These are phyloP conservation scores for Naumovozyma castellii DNA, from an alignment of 805 yeast species.

Conservation along the genomic window DNA sequence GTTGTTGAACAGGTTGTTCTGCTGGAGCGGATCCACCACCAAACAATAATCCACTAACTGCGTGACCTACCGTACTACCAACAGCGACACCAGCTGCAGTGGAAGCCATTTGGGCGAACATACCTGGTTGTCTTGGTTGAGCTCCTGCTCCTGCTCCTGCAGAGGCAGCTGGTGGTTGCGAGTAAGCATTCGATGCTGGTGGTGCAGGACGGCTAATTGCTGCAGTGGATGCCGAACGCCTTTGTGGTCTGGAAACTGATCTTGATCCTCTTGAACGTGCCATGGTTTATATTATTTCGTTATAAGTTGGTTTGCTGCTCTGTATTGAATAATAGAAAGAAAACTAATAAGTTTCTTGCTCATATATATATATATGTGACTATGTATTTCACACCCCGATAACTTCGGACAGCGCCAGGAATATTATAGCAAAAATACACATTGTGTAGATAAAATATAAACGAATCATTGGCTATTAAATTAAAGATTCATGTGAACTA, in stretches of 20 bases:
- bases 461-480: too few species aligned
- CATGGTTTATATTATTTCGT: constrained; percentile 25
- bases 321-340: too few species aligned
- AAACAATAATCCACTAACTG: constrained; percentile 79
- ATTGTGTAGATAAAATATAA: too few species aligned
- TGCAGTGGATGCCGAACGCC: constrained; percentile 64
- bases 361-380: neutral
- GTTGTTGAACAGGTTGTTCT: constrained; percentile 36
- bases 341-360: too few species aligned
- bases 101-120: constrained; percentile 94
- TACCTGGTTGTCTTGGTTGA: constrained; percentile 64
- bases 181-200: constrained; percentile 24
- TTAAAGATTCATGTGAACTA: too few species aligned
- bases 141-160: constrained; percentile 32
- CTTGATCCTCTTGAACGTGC: constrained; percentile 30
- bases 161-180: constrained; percentile 45
- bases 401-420: too few species aligned
- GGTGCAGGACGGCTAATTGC: constrained; percentile 30
- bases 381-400: neutral
- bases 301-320: too few species aligned
- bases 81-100: constrained; percentile 99
- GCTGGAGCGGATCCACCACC: constrained; percentile 49
- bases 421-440: too few species aligned
- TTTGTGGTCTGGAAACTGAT: constrained; percentile 34
- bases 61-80: constrained; percentile 95